These are phyloP conservation scores for Pseudocercospora vitis DNA, from an alignment of 2,329 filamentous ascomycete species.

Conservation along the genomic window DNA sequence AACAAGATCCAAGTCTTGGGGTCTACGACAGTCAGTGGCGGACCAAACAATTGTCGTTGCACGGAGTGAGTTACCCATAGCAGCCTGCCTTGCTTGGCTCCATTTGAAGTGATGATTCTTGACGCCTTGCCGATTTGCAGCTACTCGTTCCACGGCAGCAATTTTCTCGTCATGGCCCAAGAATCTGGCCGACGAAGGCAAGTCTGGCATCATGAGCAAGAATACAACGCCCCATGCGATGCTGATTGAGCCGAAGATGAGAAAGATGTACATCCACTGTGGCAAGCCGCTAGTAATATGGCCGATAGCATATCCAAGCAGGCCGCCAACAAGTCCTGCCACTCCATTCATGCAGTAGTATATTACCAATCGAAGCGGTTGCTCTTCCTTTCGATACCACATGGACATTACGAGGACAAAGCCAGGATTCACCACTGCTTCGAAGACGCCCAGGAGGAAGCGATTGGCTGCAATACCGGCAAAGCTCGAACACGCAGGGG, in stretches of 20 bases:
- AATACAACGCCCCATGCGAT: constrained; percentile 40
- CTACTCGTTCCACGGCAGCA: constrained; percentile 56
- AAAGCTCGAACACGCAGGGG: constrained; percentile 40
- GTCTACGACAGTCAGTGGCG: constrained; percentile 41
- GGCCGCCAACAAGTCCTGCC: not conserved
- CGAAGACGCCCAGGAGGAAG: not conserved
- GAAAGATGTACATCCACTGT: constrained; percentile 58
- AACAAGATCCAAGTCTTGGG: constrained; percentile 62
- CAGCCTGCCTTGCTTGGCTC: constrained; percentile 47
- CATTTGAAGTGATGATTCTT: constrained; percentile 52
- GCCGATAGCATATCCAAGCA: not conserved
- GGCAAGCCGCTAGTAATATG: constrained; percentile 44
- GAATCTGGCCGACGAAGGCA: constrained; percentile 48
- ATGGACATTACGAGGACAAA: not conserved
- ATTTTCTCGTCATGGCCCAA: constrained; percentile 43
- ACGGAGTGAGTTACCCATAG: not conserved
- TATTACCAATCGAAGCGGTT: not conserved
- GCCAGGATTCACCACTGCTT: not conserved
- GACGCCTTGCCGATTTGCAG: constrained; percentile 54
- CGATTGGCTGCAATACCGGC: not conserved
- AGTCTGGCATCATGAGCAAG: constrained; percentile 44
- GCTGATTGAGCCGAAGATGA: constrained; percentile 52
- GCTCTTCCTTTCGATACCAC: not conserved
- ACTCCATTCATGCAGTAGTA: not conserved
- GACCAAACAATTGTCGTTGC: not conserved